phyloP scores from a whole-genome alignment of 768 basidiomycete genomes.

The Mycena leptocephala region DNA sequence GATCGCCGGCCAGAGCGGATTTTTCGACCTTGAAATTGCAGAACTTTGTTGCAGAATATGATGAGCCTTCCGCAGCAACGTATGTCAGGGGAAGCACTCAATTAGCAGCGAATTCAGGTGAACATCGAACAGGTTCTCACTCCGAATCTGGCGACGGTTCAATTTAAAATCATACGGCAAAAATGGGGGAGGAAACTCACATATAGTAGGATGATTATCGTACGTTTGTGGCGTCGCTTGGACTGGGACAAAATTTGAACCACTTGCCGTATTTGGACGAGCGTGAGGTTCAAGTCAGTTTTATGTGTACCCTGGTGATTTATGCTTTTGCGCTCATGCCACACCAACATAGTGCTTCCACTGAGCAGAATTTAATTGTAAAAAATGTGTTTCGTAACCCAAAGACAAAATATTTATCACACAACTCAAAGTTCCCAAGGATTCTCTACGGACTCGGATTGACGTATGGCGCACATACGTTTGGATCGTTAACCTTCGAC shows the following conservation, averaged over 20 bases:
- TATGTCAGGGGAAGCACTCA: too few species aligned
- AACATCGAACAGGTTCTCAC: slow-evolving; percentile 51
- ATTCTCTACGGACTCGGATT: neutral
- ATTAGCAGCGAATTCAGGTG: slow-evolving; percentile 19
- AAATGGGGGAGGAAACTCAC: slow-evolving; percentile 60
- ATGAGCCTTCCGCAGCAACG: too few species aligned
- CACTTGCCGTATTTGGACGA: neutral
- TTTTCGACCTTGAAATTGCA: slow-evolving; percentile 87
- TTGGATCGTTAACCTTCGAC: slow-evolving; percentile 65
- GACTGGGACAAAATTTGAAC: slow-evolving; percentile 62
- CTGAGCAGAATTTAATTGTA: too few species aligned
- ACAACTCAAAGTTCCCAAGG: neutral
- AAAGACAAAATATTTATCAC: neutral
- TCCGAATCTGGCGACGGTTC: slow-evolving; percentile 63
- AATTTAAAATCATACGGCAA: neutral
- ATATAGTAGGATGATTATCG: slow-evolving; percentile 86
- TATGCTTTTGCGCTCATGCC: too few species aligned
- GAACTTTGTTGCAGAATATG: slow-evolving; percentile 53
- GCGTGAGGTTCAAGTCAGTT: neutral
- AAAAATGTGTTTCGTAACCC: too few species aligned
- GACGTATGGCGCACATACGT: slow-evolving; percentile 75
- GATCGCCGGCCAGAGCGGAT: slow-evolving; percentile 64
- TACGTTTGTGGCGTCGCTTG: slow-evolving; percentile 80
- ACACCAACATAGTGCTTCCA: too few species aligned
- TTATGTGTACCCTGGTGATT: too few species aligned